Evolutionary conservation across 305 asterid species (phyloP), one percentile per base, ranked within the genome.

Genomic region (Fraxinus baroniana): DNA sequence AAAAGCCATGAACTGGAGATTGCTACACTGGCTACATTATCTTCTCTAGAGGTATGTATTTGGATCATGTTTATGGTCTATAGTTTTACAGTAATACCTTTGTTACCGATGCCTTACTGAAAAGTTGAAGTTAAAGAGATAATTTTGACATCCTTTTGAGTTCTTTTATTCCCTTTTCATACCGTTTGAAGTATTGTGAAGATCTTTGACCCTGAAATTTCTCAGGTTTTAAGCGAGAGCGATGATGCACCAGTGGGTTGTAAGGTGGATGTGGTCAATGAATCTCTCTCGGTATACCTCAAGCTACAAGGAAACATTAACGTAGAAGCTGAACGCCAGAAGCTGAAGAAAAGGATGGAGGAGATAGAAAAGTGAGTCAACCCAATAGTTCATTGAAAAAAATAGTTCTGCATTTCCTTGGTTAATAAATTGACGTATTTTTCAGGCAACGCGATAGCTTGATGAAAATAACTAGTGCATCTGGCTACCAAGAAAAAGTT

Each of bases 401-500:
- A 70, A 28, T 70, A 24, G 22, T 70, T 70, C 20, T 37, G 7
- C 33, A 64, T 84, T 72, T 68, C 55, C n/a, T 7, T 76, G 8
- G 22, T 28, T 49, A 7, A 41, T 60, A 33, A 76, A 18, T 79
- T 44, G 72, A 30, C n/a, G 35, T 17, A 79, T 73, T 74, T 71
- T 89, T 83, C 91, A 96, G 99, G 93, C 99, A 92, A 90, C 87
- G 82, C 8, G 94, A 93, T 77, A 81, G 55, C 80, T 83, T 94
- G 80, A 77, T 55, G 84, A 93, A 92, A 89, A 90, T 78, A 79
- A 89, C 87, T 76, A 91, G 85, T 77, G 95, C 94, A 20, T 77
- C 91, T 4, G 93, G 97, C 12, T 94, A 96, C 85, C 86, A 89
- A 81, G 99, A 93, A 87, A 96, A 96, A 78, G 98, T 91, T 41